Percentiles rank a stretch among this genome's conserved stretches.
Conservation (phyloP, 495 filamentous ascomycete genomes). For the Symbiotaphrina buchneri region DNA sequence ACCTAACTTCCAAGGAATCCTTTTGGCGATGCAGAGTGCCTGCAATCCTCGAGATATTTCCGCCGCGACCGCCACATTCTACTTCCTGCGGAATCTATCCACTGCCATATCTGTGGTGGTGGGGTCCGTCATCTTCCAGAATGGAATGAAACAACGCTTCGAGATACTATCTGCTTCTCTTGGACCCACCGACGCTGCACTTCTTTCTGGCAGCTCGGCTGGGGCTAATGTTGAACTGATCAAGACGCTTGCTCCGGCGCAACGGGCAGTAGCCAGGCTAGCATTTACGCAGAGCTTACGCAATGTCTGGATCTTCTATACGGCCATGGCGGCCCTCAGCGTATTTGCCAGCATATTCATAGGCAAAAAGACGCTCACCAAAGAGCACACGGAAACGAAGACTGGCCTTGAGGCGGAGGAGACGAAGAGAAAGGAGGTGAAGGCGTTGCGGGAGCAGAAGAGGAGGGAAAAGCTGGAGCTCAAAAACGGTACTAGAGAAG, state of each 20-base stretch:
- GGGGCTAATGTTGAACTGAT: conserved; percentile 21
- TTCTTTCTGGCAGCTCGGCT: conserved; percentile 18
- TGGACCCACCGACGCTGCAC: conserved; percentile 10
- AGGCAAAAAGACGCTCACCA: conserved; percentile 2
- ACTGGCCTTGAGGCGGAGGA: conserved; percentile 1
- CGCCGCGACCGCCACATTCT: no score
- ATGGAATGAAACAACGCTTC: no score
- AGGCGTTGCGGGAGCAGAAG: no score
- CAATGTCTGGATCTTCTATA: conserved; percentile 25
- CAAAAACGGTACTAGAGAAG: no score
- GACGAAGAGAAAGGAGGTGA: not conserved
- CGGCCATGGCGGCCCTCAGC: conserved; percentile 13
- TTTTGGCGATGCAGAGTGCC: no score
- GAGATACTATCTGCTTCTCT: conserved; percentile 8
- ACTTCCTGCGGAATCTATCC: no score
- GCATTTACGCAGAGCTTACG: conserved; percentile 19
- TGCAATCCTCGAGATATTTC: no score
- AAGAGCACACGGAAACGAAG: conserved; percentile 3
- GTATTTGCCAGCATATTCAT: conserved; percentile 16
- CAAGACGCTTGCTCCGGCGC: conserved; percentile 11
- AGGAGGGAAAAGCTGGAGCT: no score
- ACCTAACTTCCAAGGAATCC: no score
- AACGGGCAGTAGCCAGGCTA: conserved; percentile 12
- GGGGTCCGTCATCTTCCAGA: no score
- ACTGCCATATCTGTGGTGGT: no score